Percentiles rank a stretch among this genome's conserved stretches.
phyloP scores from a whole-genome alignment of 2,329 filamentous ascomycete genomes.

The Microsporum canis region DNA sequence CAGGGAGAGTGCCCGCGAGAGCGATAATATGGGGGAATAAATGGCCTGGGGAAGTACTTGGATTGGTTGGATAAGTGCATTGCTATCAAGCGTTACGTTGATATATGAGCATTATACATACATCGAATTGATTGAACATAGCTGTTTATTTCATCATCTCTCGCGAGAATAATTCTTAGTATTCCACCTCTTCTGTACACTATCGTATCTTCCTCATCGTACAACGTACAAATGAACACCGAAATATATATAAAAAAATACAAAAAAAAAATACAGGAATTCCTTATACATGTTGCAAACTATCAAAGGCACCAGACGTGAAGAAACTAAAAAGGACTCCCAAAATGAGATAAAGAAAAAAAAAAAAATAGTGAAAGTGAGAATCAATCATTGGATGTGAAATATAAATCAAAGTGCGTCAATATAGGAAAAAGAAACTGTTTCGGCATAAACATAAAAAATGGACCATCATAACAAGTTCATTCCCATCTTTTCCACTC shows the following conservation, averaged over 20 bases:
- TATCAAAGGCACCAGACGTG: neutral
- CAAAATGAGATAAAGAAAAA: neutral
- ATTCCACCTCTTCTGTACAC: neutral
- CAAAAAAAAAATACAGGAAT: neutral
- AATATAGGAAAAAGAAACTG: neutral
- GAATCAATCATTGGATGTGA: neutral
- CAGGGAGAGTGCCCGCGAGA: constrained; percentile 64
- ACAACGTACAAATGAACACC: neutral
- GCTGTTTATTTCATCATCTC: neutral
- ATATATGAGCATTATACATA: neutral
- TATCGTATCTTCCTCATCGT: neutral
- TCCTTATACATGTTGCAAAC: neutral
- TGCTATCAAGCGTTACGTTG: neutral
- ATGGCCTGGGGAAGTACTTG: constrained; percentile 78
- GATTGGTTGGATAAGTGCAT: constrained; percentile 49
- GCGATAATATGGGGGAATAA: constrained; percentile 67
- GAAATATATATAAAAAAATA: neutral
- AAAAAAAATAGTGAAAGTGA: neutral
- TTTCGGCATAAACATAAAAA: neutral
- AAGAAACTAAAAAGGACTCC: neutral
- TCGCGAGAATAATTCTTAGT: neutral
- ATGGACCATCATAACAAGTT: neutral
- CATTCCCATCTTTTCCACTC: constrained; percentile 45
- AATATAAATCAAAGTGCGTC: neutral
- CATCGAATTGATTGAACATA: neutral